These are phyloP conservation scores for Eudorina sp. DNA, from an alignment of 139 green algal genomes.

Conservation along the genomic window DNA sequence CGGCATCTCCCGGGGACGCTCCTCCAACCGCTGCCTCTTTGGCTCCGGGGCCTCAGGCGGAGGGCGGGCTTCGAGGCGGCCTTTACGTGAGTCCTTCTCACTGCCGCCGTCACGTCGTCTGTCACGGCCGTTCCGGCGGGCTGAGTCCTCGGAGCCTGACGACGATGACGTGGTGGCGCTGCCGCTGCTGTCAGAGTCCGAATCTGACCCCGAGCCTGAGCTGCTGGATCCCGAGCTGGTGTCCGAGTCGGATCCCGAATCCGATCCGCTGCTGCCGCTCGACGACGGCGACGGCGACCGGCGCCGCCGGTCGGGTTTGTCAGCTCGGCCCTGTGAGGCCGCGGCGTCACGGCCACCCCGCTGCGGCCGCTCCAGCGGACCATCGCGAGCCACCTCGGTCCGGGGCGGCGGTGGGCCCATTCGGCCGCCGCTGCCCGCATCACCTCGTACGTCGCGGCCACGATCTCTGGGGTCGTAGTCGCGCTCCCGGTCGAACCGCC, in stretches of 20 bases:
- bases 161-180: constrained; percentile 6
- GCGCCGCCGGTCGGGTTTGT: background rate
- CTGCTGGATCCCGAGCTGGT: constrained; percentile 26
- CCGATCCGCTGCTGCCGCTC: constrained; percentile 18
- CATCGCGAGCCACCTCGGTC: background rate
- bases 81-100: no score
- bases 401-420: background rate
- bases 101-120: background rate
- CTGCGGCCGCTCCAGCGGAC: background rate
- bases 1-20: background rate
- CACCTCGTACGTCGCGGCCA: background rate
- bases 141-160: background rate
- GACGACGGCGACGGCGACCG: background rate
- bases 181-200: background rate
- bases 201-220: background rate
- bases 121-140: background rate
- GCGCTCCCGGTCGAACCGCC: background rate
- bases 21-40: constrained; percentile 19
- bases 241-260: background rate
- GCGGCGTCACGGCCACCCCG: background rate
- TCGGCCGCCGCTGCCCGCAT: background rate
- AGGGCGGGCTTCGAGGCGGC: no score
- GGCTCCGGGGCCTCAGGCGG: constrained; percentile 10
- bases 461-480: background rate
- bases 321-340: background rate